Evolutionary conservation across 2,329 filamentous ascomycete species (phyloP).

Genomic region (Talaromyces rugulosus): DNA sequence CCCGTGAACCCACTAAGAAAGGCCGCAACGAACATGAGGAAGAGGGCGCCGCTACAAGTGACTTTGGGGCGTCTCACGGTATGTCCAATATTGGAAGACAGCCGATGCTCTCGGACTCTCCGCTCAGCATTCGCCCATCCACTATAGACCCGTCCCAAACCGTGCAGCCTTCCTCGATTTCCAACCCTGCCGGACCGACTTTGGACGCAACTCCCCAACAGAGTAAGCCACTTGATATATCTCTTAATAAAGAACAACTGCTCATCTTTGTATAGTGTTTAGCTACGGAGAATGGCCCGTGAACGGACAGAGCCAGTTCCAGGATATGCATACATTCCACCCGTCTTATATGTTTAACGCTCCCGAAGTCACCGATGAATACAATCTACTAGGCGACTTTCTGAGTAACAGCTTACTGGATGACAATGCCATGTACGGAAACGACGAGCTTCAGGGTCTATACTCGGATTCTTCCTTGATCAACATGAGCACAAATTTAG

Average conservation of each 20-base stretch:
- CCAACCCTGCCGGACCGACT: slow-evolving; percentile 61
- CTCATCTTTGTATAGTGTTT: slow-evolving; percentile 53
- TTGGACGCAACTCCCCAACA: slow-evolving; percentile 14
- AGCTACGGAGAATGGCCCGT: slow-evolving; percentile 79
- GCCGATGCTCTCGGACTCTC: slow-evolving; percentile 37
- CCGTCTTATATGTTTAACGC: slow-evolving; percentile 91
- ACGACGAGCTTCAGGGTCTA: slow-evolving; percentile 60
- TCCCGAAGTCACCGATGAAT: slow-evolving; percentile 95
- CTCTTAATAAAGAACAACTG: slow-evolving; percentile 22
- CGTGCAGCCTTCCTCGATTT: slow-evolving; percentile 60
- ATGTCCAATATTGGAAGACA: slow-evolving; percentile 52
- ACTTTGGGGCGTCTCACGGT: slow-evolving; percentile 47
- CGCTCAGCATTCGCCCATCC: slow-evolving; percentile 48
- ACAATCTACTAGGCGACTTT: slow-evolving; percentile 94
- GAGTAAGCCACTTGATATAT: slow-evolving; percentile 1
- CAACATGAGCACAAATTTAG: slow-evolving; percentile 37
- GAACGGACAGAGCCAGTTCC: slow-evolving; percentile 72
- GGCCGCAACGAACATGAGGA: slow-evolving; percentile 66
- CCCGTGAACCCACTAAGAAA: slow-evolving; percentile 81
- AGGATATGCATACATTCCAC: slow-evolving; percentile 92
- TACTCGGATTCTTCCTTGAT: slow-evolving; percentile 57
- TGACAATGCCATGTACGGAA: slow-evolving; percentile 66
- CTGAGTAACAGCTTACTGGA: slow-evolving; percentile 87
- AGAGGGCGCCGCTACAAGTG: slow-evolving; percentile 45
- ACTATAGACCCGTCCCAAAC: slow-evolving; percentile 53